Base-by-base conservation (phyloP, 2,329 filamentous ascomycete genomes). In the Fusarium oxysporum region DNA sequence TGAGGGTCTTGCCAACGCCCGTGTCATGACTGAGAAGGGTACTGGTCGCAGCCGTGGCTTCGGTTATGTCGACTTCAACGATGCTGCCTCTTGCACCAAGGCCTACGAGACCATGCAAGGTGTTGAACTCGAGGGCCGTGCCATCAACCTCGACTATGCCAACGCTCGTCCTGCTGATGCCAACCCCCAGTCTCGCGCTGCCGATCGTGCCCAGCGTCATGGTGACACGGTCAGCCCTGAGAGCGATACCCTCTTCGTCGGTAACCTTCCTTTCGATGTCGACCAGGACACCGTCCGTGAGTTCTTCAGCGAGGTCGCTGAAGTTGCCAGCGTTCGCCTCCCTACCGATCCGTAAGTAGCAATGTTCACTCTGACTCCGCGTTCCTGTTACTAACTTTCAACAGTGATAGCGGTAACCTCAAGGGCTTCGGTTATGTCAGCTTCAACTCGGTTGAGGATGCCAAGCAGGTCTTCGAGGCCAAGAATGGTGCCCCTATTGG, bases 351-450 rank as follows among this genome's bases (percentile, higher is more conserved):
- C 86, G 86, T 91, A 83, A 84, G 89, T 86, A 38, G 11, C 58
- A 28, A 19, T 28, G 3, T 14, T 44, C 3, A 38, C 4, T 30
- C 19, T 57, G 17, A n/a, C 28, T 43, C 38, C 12, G 41, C 17
- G 13, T 30, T 53, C 25, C 37, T 32, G 38, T 54, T 25, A 43
- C 76, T 77, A 69, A 78, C 70, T 33, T 23, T 23, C 8, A 32
- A 35, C 66, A 91, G 91, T 82, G 94, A 97, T 70, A 91, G 91
- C 71, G 95, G 94, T 74, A 90, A 91, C 77, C 91, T 92, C 81
- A 97, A 97, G 91, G 95, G 95, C 65, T 97, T 97, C 83, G 95
- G 94, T 62, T 98, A 98, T 81, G 92, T 97, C 72, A 92, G 92
- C 80, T 97, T 96, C 87, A 85, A 86, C 77, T 93, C 92, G 23